Percentiles rank a stretch among this genome's conserved stretches.
Conservation (phyloP, 495 filamentous ascomycete genomes). For the Rhizodiscina lignyota region DNA sequence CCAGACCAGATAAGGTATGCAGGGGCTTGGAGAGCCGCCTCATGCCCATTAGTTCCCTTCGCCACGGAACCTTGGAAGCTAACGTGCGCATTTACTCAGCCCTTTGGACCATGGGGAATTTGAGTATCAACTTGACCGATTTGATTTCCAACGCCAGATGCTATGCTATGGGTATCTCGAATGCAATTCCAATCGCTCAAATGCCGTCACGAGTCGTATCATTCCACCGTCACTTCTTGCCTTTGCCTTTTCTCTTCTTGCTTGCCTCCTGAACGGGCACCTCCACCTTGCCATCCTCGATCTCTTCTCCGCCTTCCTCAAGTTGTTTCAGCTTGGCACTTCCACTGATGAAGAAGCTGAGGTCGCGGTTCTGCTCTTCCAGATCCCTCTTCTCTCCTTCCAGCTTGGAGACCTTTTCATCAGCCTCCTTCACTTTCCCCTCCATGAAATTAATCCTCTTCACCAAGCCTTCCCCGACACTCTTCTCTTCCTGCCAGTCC, state of each 20-base stretch:
- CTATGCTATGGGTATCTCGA: too few species aligned
- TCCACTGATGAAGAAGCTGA: constrained; percentile 76
- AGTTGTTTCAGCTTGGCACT: constrained; percentile 61
- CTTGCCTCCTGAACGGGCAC: constrained; percentile 22
- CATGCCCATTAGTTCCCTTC: too few species aligned
- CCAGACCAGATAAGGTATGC: too few species aligned
- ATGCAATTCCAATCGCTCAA: too few species aligned
- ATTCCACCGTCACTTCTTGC: constrained; percentile 2
- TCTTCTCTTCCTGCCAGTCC: constrained; percentile 75
- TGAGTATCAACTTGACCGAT: too few species aligned
- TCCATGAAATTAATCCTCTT: constrained; percentile 53
- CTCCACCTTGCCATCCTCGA: constrained; percentile 37
- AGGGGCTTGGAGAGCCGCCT: too few species aligned
- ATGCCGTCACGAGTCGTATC: too few species aligned
- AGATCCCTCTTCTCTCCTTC: constrained; percentile 45
- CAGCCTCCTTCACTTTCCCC: constrained; percentile 14
- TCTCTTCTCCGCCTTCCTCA: constrained; percentile 43
- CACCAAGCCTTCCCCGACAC: constrained; percentile 63
- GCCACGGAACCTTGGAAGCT: too few species aligned
- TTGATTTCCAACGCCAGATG: too few species aligned
- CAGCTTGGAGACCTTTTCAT: constrained; percentile 34
- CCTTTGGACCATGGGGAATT: too few species aligned
- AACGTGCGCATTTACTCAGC: too few species aligned
- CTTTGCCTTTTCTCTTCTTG: constrained; percentile 22
- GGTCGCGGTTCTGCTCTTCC: constrained; percentile 74